Percentiles rank a stretch among this genome's conserved stretches.
Conservation (phyloP, 192 early-diverging fungal genomes). For the Linderina pennispora region DNA sequence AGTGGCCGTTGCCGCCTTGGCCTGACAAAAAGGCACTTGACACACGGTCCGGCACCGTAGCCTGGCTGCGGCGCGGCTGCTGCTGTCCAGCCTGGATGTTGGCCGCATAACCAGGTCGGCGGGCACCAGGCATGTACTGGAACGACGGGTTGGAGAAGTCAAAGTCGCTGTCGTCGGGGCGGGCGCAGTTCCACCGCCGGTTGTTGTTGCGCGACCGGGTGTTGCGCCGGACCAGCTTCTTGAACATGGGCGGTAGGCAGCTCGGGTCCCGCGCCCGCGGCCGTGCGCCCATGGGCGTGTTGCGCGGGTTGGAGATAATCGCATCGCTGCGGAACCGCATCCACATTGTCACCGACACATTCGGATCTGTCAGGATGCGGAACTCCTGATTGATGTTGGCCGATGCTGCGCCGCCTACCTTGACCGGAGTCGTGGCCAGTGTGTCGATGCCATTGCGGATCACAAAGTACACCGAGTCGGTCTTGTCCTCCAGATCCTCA, state of each 20-base stretch:
- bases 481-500: constrained; percentile 34
- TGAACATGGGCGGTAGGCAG: constrained; percentile 35
- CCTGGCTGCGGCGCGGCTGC: neutral
- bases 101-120: constrained; percentile 1
- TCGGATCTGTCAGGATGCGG: constrained; percentile 41
- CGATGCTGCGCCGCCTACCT: constrained; percentile 6
- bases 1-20: neutral
- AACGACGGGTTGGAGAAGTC: constrained; percentile 19
- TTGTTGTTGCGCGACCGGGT: constrained; percentile 32
- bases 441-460: constrained; percentile 50
- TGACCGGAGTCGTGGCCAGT: constrained; percentile 37
- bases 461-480: constrained; percentile 45
- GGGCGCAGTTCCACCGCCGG: constrained; percentile 20
- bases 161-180: constrained; percentile 34
- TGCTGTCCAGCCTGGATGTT: neutral
- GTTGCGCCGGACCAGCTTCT: constrained; percentile 41
- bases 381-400: constrained; percentile 47
- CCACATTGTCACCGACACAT: constrained; percentile 46
- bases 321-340: constrained; percentile 47
- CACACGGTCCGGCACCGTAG: constrained; percentile 16
- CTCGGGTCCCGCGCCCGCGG: constrained; percentile 6
- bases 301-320: constrained; percentile 13
- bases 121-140: constrained; percentile 10
- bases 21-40: constrained; percentile 16
- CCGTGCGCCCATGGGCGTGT: neutral